Evolutionary conservation across 2,329 filamentous ascomycete genomes (phyloP).

Genomic region (Colletotrichum costaricense): DNA sequence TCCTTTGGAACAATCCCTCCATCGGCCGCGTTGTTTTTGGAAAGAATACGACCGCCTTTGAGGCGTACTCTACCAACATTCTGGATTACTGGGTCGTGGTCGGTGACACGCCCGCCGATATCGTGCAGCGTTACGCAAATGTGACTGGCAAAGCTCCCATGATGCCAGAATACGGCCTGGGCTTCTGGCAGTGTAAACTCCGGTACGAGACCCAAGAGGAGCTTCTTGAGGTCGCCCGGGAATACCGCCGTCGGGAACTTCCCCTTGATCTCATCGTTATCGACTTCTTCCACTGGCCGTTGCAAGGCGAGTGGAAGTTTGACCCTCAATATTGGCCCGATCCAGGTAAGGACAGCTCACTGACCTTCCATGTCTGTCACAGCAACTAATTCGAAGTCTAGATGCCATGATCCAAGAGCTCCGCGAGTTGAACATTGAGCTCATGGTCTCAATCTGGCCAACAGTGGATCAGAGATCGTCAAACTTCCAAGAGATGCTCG

Average conservation of each 20-base stretch:
- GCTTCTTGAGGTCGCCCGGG: constrained; percentile 66
- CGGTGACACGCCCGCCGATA: constrained; percentile 61
- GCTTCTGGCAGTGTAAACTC: constrained; percentile 72
- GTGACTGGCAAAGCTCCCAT: constrained; percentile 67
- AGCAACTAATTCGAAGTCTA: too few relatives aligned
- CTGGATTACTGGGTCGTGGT: constrained; percentile 72
- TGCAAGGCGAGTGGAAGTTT: constrained; percentile 76
- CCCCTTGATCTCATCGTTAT: constrained; percentile 71
- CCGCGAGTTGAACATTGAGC: constrained; percentile 66
- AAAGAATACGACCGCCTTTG: constrained; percentile 68
- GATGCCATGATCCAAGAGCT: constrained; percentile 74
- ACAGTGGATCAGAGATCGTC: constrained; percentile 52
- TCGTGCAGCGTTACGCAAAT: constrained; percentile 63
- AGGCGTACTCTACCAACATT: constrained; percentile 63
- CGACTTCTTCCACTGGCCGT: constrained; percentile 74
- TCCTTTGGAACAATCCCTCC: constrained; percentile 72
- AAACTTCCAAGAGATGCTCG: constrained; percentile 45
- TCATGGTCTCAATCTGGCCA: constrained; percentile 79
- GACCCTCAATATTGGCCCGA: constrained; percentile 74
- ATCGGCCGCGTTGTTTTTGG: constrained; percentile 68
- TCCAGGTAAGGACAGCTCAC: constrained; percentile 45
- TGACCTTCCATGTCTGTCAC: too few relatives aligned
- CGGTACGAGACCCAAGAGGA: constrained; percentile 73
- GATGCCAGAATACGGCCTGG: constrained; percentile 73
- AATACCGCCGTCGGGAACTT: constrained; percentile 62